These are phyloP conservation scores for Boletus edulis DNA, from an alignment of 768 basidiomycete species.

Conservation along the genomic window DNA sequence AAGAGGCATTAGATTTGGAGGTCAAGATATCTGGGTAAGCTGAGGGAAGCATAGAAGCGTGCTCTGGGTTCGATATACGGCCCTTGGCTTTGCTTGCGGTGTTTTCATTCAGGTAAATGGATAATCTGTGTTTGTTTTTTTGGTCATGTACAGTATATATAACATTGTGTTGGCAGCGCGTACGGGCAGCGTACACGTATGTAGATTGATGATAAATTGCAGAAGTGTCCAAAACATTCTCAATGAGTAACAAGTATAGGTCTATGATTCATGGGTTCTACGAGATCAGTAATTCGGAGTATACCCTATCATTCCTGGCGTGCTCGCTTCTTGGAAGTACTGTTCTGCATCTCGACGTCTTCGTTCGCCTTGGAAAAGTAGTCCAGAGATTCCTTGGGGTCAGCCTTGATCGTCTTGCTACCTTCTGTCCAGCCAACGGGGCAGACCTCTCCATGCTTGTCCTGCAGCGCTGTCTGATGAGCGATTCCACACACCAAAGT, in stretches of 20 bases:
- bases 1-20: constrained; percentile 9
- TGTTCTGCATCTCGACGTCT: constrained; percentile 35
- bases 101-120: background rate
- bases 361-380: constrained; percentile 52
- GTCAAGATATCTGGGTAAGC: background rate
- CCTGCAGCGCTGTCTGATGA: constrained; percentile 34
- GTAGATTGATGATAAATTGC: too few relatives aligned
- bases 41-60: too few relatives aligned
- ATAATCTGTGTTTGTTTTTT: background rate
- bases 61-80: too few relatives aligned
- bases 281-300: background rate
- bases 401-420: constrained; percentile 76
- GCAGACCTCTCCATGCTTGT: constrained; percentile 90
- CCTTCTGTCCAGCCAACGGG: constrained; percentile 89
- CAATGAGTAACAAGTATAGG: background rate
- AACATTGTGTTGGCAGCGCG: too few relatives aligned
- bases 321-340: constrained; percentile 53
- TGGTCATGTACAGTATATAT: background rate
- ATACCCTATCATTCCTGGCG: constrained; percentile 42
- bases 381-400: constrained; percentile 69
- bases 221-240: too few relatives aligned
- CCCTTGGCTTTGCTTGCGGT: background rate
- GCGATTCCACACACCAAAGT: background rate
- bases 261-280: background rate
- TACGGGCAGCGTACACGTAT: too few relatives aligned